Conservation (phyloP, 2,329 filamentous ascomycete species). For the Colletotrichum coccodes region DNA sequence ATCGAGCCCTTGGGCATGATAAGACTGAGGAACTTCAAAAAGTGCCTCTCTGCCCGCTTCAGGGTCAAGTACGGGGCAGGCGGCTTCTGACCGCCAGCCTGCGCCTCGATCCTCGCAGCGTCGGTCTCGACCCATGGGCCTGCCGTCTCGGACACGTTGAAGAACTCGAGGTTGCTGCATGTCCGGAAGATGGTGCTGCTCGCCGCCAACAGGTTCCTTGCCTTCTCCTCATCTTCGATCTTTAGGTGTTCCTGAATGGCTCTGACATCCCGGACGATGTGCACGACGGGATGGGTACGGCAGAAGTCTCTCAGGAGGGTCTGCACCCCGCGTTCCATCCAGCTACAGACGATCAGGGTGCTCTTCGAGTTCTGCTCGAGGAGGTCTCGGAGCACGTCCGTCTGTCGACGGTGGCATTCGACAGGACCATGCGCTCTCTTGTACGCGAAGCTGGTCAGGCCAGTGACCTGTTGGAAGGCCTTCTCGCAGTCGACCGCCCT, state of each 20-base stretch:
- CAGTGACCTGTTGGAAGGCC: conserved; percentile 72
- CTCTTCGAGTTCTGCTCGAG: conserved; percentile 68
- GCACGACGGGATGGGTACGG: conserved; percentile 74
- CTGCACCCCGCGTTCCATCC: conserved; percentile 73
- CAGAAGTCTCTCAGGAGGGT: conserved; percentile 70
- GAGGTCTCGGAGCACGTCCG: conserved; percentile 68
- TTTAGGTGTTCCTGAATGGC: conserved; percentile 73
- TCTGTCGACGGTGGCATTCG: conserved; percentile 72
- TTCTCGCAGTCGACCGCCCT: conserved; percentile 76
- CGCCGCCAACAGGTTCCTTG: conserved; percentile 67
- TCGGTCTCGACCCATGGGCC: conserved; percentile 26
- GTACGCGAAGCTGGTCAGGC: conserved; percentile 70
- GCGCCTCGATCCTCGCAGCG: conserved; percentile 25
- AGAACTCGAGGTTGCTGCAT: conserved; percentile 81
- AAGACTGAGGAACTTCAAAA: conserved; percentile 74
- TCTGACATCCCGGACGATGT: conserved; percentile 72
- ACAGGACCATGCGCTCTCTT: conserved; percentile 69
- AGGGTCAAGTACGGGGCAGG: conserved; percentile 72
- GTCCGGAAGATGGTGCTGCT: conserved; percentile 69
- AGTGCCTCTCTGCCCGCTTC: conserved; percentile 75
- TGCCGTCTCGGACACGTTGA: conserved; percentile 72
- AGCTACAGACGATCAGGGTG: conserved; percentile 78
- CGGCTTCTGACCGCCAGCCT: conserved; percentile 45
- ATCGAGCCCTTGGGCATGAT: conserved; percentile 64
- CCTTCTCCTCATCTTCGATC: conserved; percentile 63